These are phyloP conservation scores for Heterococcus sp. DNA, from an alignment of 108 stramenopile genomes.

Conservation along the genomic window DNA sequence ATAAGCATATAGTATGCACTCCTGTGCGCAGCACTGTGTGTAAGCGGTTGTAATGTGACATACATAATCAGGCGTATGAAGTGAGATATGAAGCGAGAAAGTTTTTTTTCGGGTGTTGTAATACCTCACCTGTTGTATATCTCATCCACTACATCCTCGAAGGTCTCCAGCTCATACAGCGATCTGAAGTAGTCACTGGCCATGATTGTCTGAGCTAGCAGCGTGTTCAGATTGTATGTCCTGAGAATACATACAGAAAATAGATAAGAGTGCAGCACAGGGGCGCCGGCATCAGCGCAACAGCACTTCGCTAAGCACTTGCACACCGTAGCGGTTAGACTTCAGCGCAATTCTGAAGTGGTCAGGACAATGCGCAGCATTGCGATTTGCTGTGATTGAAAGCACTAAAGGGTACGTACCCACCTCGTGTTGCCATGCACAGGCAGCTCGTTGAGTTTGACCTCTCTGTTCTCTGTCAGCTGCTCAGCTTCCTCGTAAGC, in stretches of 20 bases:
- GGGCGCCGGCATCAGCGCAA: too few species aligned
- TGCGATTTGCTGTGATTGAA: neutral
- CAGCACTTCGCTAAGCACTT: too few species aligned
- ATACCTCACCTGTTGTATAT: constrained; percentile 58
- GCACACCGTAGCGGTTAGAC: too few species aligned
- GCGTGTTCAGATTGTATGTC: constrained; percentile 83
- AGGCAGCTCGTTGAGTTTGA: neutral
- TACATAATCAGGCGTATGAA: too few species aligned
- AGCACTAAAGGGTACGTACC: neutral
- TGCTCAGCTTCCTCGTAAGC: neutral
- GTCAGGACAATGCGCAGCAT: neutral
- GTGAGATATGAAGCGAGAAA: too few species aligned
- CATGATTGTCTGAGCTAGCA: constrained; percentile 76
- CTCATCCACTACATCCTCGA: constrained; percentile 71
- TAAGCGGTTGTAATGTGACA: too few species aligned
- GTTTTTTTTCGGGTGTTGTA: neutral
- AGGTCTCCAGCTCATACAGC: constrained; percentile 39
- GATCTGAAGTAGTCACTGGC: constrained; percentile 74
- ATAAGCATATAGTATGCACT: too few species aligned
- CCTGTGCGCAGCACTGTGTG: too few species aligned
- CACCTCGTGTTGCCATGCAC: neutral
- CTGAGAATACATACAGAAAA: too few species aligned
- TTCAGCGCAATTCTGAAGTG: too few species aligned
- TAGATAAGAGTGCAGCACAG: too few species aligned
- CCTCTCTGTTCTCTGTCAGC: neutral